Base-by-base conservation (phyloP, 1,284 basidiomycete species). In the Pisolithus thermaeus region DNA sequence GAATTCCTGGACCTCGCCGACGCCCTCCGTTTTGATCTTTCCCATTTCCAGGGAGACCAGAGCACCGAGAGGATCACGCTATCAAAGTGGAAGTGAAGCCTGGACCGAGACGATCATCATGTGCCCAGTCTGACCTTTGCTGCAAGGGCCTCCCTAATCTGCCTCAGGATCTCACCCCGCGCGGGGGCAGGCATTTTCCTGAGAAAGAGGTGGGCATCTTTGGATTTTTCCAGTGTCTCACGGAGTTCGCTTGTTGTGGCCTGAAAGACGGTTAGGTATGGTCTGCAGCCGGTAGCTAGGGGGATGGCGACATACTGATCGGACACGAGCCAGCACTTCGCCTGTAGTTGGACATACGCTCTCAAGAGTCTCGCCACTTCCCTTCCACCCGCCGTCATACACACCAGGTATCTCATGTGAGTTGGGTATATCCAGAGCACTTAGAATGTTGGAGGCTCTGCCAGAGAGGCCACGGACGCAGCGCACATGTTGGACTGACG, bases 1-100 rank as follows among this genome's bases (percentile, higher is more conserved):
- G 60, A 95, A 94, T 71, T 97, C 92, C 65, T 94, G 91, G 1
- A 97, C 92, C 71, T 97, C 93, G 18, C 93, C 93, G 43, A 87
- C 77, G 32, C 93, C 94, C 67, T 97, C 94, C n/a, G 87, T 87
- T 60, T 78, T 79, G 59, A 97, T 94, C 72, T 98, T 98, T 65
- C 95, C 94, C 94, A 97, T 97, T 70, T 97, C 94, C 18, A 95
- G 75, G 38, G 89, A 87, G 7, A 91, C 80, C 22, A 91, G 76
- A 23, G 89, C 86, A 39, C 95, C 95, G 11, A 98, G 77, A 35
- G 80, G 88, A 51, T 87, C 82, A 42, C 87, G 78, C 85, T 92
- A 52, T 46, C 50, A 53, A 49, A 49, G 40, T 8, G 14, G 47
- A 18, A 18, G 44, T 49, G 44, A 55, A 39, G 23, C 38, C 16